These are phyloP conservation scores for Trichoderma afroharzianum DNA, from an alignment of 2,329 filamentous ascomycete species.

Conservation along the genomic window DNA sequence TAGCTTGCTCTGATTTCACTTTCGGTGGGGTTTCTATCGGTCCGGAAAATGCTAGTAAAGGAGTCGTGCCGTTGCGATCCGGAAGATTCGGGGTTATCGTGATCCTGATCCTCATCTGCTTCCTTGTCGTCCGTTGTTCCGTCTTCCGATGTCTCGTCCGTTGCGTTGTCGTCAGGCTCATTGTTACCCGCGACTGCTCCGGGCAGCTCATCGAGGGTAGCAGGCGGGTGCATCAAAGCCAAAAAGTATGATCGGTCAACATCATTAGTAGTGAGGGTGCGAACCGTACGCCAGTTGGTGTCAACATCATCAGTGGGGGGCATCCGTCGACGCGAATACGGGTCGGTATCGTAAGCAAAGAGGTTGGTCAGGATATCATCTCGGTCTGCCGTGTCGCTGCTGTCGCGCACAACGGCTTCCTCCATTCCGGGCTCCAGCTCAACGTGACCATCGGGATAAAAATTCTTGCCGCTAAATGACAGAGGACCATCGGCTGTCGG, in stretches of 20 bases:
- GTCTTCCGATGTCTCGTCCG: constrained; percentile 22
- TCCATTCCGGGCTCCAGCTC: constrained; percentile 56
- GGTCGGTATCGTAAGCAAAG: constrained; percentile 40
- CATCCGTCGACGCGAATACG: constrained; percentile 29
- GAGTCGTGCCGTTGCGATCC: not conserved
- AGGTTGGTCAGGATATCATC: constrained; percentile 57
- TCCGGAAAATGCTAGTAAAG: constrained; percentile 14
- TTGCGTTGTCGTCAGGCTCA: constrained; percentile 26
- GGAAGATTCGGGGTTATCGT: constrained; percentile 19
- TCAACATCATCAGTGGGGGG: constrained; percentile 31
- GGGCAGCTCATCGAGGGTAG: constrained; percentile 41
- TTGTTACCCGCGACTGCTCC: constrained; percentile 35
- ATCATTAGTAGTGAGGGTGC: constrained; percentile 29
- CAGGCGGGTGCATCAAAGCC: constrained; percentile 45
- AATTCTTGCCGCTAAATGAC: constrained; percentile 63
- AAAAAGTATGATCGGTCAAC: constrained; percentile 40
- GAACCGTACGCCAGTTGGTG: constrained; percentile 35
- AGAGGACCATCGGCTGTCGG: constrained; percentile 56
- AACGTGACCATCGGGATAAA: constrained; percentile 59
- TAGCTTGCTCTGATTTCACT: constrained; percentile 40
- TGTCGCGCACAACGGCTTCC: constrained; percentile 57
- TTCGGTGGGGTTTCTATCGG: constrained; percentile 33
- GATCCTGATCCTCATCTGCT: constrained; percentile 20
- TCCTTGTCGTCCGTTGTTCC: constrained; percentile 26
- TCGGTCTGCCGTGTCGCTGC: constrained; percentile 57